Conservation (phyloP, 345 rosid species). For the Lepidium sativum region DNA sequence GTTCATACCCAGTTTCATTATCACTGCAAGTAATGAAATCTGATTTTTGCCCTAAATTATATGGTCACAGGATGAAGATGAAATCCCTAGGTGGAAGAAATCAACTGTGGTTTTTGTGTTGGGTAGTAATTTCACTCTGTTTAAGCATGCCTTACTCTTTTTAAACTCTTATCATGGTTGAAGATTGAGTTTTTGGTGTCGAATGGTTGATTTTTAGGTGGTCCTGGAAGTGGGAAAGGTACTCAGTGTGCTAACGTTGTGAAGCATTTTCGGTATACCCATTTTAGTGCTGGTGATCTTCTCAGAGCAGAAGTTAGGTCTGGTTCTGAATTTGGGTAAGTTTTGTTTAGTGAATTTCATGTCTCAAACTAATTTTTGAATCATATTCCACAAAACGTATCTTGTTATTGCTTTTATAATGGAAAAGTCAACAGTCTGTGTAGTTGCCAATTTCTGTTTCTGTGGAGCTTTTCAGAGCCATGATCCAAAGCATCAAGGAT, state of each 20-base stretch:
- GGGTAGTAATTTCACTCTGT: slow-evolving; percentile 37
- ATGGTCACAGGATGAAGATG: slow-evolving; percentile 42
- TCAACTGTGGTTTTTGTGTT: slow-evolving; percentile 77
- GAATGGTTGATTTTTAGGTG: slow-evolving; percentile 42
- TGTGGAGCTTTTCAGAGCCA: slow-evolving; percentile 33
- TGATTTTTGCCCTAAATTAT: not conserved
- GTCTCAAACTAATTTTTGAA: not conserved
- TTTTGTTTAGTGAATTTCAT: not conserved
- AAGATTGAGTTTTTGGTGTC: not conserved
- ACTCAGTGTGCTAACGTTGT: slow-evolving; percentile 71
- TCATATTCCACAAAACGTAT: not conserved
- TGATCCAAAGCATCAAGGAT: slow-evolving; percentile 59
- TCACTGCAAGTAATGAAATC: not conserved
- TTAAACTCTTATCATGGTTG: not conserved
- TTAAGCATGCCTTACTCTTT: not conserved
- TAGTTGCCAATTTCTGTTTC: not conserved
- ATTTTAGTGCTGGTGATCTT: slow-evolving; percentile 85
- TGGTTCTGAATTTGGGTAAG: slow-evolving; percentile 77
- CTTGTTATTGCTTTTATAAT: not conserved
- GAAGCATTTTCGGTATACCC: slow-evolving; percentile 55
- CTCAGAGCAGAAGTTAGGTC: slow-evolving; percentile 63
- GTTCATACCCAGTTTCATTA: not conserved
- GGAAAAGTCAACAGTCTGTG: not conserved
- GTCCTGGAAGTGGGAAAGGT: slow-evolving; percentile 92
- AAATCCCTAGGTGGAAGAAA: slow-evolving; percentile 42